Evolutionary conservation across 257 asterid species (phyloP).

Genomic region (Nicotiana tabacum): DNA sequence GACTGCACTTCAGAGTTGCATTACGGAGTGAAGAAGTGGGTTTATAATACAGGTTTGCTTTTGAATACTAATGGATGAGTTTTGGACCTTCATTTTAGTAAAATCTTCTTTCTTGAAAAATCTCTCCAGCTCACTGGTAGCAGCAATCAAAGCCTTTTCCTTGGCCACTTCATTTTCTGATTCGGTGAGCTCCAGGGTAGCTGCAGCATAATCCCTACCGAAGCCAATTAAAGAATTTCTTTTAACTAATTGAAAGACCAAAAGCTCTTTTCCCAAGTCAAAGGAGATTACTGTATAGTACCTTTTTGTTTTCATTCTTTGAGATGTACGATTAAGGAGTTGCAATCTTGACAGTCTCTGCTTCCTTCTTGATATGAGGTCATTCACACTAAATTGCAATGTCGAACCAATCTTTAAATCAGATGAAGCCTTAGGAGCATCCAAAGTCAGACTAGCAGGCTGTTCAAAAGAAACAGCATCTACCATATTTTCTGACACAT

Average conservation of each 20-base stretch:
- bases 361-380: slow-evolving; percentile 65
- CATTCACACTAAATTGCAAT: slow-evolving; percentile 70
- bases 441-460: slow-evolving; percentile 30
- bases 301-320: slow-evolving; percentile 48
- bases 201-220: slow-evolving; percentile 64
- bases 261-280: background rate
- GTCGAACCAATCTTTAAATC: slow-evolving; percentile 53
- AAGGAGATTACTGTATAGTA: slow-evolving; percentile 19
- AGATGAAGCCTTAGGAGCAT: slow-evolving; percentile 50
- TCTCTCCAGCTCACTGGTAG: slow-evolving; percentile 82
- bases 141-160: slow-evolving; percentile 79
- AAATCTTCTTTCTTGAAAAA: slow-evolving; percentile 88
- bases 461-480: slow-evolving; percentile 34
- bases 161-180: slow-evolving; percentile 64
- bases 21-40: background rate
- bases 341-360: slow-evolving; percentile 57
- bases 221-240: slow-evolving; percentile 9
- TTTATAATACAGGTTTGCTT: background rate
- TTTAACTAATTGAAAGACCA: slow-evolving; percentile 4
- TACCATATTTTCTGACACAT: slow-evolving; percentile 18
- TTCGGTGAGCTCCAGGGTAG: slow-evolving; percentile 75
- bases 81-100: slow-evolving; percentile 68
- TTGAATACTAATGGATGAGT: slow-evolving; percentile 6
- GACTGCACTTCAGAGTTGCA: slow-evolving; percentile 1
- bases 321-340: slow-evolving; percentile 24